Base-by-base conservation (phyloP, 331 rosid genomes). In the Prunus yedoensis region DNA sequence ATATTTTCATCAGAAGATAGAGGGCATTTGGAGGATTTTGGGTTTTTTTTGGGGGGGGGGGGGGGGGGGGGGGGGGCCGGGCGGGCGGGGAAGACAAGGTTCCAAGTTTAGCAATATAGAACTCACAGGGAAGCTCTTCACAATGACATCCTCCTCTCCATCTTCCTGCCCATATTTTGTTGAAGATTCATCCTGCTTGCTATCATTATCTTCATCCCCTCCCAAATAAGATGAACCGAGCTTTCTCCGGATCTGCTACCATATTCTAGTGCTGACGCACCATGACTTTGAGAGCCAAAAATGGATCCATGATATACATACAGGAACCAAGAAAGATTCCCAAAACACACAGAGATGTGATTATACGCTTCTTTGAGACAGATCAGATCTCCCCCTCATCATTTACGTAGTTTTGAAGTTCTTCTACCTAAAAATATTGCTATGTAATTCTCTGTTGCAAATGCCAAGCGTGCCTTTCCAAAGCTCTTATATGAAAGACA, bases 51-150 rank as follows among this genome's bases (percentile, higher is more conserved):
- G 43, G 43, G 30, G 27, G 8, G 0, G 4, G 52, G 10, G 54
- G 52, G 16, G 54, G 52, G 16, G 54, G 12, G 43, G 43, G n/a
- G n/a, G n/a, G n/a, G n/a, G n/a, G n/a, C n/a, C n/a, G n/a, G n/a
- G n/a, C n/a, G n/a, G 30, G 32, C 32, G 10, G 52, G 16, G 43
- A 7, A 15, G 76, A 46, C 32, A 10, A 65, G n/a, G n/a, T 35
- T 38, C 49, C 68, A 74, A 71, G 78, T 68, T 66, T 11, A 50
- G 68, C 21, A 58, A 32, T n/a, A 68, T 68, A 78, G 49, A n/a
- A 88, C 97, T 84, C 88, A 95, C 97, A 51, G 93, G 97, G 77
- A 87, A 88, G 87, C 91, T 95, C 84, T 89, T 95, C 1, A 92
- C 88, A 43, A 74, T 60, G 10, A 85, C 20, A 63, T 78, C 80